phyloP scores from a whole-genome alignment of 75 land plant genomes.

The Sequoia sempervirens region DNA sequence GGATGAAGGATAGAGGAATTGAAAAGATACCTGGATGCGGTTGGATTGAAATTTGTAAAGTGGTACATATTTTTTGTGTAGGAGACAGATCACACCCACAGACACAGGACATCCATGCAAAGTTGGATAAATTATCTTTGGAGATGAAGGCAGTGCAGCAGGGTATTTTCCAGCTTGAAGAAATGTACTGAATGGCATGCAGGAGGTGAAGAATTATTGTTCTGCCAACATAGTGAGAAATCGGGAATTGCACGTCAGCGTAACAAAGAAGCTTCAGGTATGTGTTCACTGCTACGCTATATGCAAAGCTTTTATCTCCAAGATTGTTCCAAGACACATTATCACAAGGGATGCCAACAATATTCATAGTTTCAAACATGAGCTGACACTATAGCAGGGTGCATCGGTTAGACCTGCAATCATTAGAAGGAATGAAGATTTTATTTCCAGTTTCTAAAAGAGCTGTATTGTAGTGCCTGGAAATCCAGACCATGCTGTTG shows the following conservation, averaged over 20 bases:
- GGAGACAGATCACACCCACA: constrained; percentile 2
- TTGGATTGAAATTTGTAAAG: constrained; percentile 1
- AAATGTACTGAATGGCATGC: not conserved
- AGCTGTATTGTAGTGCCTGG: too few relatives aligned
- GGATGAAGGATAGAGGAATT: not conserved
- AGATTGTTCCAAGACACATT: not conserved
- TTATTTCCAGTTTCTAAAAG: too few relatives aligned
- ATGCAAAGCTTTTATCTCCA: too few relatives aligned
- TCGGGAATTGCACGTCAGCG: not conserved
- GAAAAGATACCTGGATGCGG: constrained; percentile 4
- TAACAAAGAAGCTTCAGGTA: not conserved
- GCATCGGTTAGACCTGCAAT: too few relatives aligned
- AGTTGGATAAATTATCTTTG: not conserved
- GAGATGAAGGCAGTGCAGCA: not conserved
- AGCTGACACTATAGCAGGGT: too few relatives aligned
- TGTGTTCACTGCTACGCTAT: not conserved
- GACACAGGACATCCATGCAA: not conserved
- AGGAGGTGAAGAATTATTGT: not conserved
- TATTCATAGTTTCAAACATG: too few relatives aligned
- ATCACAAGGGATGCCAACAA: too few relatives aligned
- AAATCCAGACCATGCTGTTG: too few relatives aligned
- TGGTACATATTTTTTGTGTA: not conserved
- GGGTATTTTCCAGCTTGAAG: not conserved
- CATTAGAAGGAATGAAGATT: too few relatives aligned
- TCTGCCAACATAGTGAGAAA: not conserved